phyloP scores from a whole-genome alignment of 148 eudicot species.

The Polygonum aviculare region DNA sequence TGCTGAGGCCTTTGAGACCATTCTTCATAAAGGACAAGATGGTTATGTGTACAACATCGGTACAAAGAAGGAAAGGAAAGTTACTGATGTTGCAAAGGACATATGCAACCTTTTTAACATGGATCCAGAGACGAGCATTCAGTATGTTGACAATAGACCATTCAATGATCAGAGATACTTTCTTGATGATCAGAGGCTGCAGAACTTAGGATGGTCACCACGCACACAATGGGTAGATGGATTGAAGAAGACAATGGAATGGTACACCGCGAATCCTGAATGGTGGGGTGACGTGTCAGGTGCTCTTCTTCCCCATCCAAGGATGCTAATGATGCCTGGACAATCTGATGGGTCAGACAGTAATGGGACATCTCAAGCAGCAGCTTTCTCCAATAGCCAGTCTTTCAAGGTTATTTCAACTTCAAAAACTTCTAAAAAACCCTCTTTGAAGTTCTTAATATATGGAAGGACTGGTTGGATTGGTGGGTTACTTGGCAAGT shows the following conservation, averaged over 20 bases:
- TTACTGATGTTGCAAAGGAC: conserved; percentile 64
- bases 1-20: conserved; percentile 76
- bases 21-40: conserved; percentile 72
- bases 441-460: conserved; percentile 42
- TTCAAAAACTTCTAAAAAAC: conserved; percentile 14
- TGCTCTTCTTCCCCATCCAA: conserved; percentile 74
- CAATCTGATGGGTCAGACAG: conserved; percentile 47
- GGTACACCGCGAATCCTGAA: conserved; percentile 54
- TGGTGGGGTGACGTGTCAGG: conserved; percentile 85
- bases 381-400: conserved; percentile 20
- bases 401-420: conserved; percentile 29
- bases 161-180: conserved; percentile 80
- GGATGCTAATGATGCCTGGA: conserved; percentile 88
- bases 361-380: conserved; percentile 27
- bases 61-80: conserved; percentile 62
- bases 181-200: conserved; percentile 58
- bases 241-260: conserved; percentile 56
- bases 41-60: conserved; percentile 81
- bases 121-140: conserved; percentile 39
- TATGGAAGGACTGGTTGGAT: conserved; percentile 68
- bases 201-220: conserved; percentile 59
- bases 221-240: conserved; percentile 66
- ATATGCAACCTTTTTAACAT: conserved; percentile 48
- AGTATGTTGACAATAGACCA: conserved; percentile 71
- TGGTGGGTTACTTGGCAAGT: conserved; percentile 57